phyloP scores from a whole-genome alignment of 2,329 filamentous ascomycete species.

The Sporothrix schenckii region DNA sequence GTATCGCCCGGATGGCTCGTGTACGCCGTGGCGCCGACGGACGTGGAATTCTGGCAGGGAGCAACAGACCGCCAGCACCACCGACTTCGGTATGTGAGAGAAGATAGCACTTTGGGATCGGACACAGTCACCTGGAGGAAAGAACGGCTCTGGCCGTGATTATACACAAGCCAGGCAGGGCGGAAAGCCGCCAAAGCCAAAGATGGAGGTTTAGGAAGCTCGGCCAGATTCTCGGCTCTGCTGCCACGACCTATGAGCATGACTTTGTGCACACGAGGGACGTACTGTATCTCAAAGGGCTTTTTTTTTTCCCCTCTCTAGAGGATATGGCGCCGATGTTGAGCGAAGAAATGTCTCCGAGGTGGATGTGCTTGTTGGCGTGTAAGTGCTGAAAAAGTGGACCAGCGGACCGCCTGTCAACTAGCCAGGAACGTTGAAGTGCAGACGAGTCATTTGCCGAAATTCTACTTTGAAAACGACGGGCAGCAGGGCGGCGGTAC shows the following conservation, averaged over 20 bases:
- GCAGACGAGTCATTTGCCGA: neutral
- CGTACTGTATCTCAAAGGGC: too few relatives aligned
- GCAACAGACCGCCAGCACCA: constrained; percentile 32
- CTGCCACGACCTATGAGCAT: too few relatives aligned
- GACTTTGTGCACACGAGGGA: too few relatives aligned
- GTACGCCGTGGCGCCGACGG: constrained; percentile 31
- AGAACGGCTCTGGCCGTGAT: constrained; percentile 31
- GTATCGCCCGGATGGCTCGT: constrained; percentile 32
- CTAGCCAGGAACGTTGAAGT: neutral
- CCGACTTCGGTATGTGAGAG: constrained; percentile 31
- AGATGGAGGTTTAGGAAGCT: neutral
- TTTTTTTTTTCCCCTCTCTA: neutral
- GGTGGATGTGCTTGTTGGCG: neutral
- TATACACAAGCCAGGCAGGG: neutral
- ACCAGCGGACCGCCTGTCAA: neutral
- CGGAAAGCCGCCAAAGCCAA: neutral
- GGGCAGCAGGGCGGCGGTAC: neutral
- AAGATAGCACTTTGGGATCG: neutral
- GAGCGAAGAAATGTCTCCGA: neutral
- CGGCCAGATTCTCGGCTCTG: too few relatives aligned
- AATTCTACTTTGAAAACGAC: too few relatives aligned
- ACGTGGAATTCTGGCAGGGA: constrained; percentile 36
- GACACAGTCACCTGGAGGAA: constrained; percentile 25
- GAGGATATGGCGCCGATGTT: neutral
- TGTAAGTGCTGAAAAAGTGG: constrained; percentile 20